A percentile compares a stretch with the other conserved stretches of the same genome.
Evolutionary conservation across 1,284 basidiomycete genomes (phyloP).

Genomic region (Sanghuangporus sanghuang): DNA sequence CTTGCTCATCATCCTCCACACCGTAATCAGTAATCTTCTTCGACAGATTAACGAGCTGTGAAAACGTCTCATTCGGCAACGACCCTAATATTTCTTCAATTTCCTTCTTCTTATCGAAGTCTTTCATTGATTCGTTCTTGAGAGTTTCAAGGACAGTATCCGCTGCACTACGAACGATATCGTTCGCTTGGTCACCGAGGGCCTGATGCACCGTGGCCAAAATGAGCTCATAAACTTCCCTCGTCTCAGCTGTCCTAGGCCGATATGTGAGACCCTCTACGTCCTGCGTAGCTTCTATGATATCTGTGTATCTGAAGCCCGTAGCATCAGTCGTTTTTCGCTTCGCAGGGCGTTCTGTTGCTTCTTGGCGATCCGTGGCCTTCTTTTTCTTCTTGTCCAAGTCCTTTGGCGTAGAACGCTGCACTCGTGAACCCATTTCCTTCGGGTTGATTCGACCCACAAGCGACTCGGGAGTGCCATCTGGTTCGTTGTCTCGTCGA

Average conservation of each 20-base stretch:
- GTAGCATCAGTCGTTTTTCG: slow-evolving; percentile 48
- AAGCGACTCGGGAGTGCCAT: slow-evolving; percentile 92
- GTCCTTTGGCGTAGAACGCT: slow-evolving; percentile 83
- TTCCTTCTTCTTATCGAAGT: slow-evolving; percentile 98
- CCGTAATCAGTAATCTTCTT: slow-evolving; percentile 98
- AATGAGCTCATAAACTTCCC: slow-evolving; percentile 93
- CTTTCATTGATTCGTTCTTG: slow-evolving; percentile 88
- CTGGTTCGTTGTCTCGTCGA: slow-evolving; percentile 88
- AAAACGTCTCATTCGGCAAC: slow-evolving; percentile 74
- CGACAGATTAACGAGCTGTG: slow-evolving; percentile 80
- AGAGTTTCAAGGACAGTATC: slow-evolving; percentile 88
- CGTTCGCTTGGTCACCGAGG: slow-evolving; percentile 93
- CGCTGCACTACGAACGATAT: slow-evolving; percentile 91
- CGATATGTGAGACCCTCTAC: slow-evolving; percentile 92
- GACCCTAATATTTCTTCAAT: slow-evolving; percentile 78
- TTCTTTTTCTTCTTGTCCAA: slow-evolving; percentile 95
- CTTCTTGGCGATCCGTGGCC: slow-evolving; percentile 52
- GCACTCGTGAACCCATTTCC: slow-evolving; percentile 92
- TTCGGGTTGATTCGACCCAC: slow-evolving; percentile 86
- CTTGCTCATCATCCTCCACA: slow-evolving; percentile 76
- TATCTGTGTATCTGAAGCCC: slow-evolving; percentile 78
- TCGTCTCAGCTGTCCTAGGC: slow-evolving; percentile 90
- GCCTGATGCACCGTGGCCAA: slow-evolving; percentile 77
- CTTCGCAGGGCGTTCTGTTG: slow-evolving; percentile 51
- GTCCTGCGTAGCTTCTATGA: slow-evolving; percentile 89